These are phyloP conservation scores for Cytospora piceae DNA, from an alignment of 2,329 filamentous ascomycete genomes.

Conservation along the genomic window DNA sequence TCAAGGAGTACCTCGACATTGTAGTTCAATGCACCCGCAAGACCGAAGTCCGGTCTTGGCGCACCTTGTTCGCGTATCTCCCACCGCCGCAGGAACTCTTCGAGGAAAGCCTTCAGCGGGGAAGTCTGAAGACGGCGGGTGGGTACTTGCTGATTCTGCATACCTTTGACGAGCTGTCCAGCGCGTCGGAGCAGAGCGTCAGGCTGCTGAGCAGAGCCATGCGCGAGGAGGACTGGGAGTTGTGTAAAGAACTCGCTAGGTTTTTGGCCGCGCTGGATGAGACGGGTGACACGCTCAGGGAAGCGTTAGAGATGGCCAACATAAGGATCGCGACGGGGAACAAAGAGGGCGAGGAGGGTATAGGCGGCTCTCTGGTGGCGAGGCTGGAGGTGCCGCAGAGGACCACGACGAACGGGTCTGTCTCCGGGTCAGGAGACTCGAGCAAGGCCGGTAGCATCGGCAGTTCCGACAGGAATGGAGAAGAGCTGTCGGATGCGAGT, in stretches of 20 bases:
- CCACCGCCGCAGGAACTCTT: constrained; percentile 91
- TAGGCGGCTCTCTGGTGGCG: constrained; percentile 38
- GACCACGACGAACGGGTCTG: constrained; percentile 26
- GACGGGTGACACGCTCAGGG: constrained; percentile 76
- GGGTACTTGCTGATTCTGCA: constrained; percentile 96
- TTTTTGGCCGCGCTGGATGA: constrained; percentile 93
- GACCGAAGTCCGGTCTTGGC: constrained; percentile 93
- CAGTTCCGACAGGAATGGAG: constrained; percentile 7
- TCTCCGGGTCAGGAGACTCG: constrained; percentile 15
- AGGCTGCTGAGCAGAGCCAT: constrained; percentile 81
- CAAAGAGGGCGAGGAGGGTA: constrained; percentile 40
- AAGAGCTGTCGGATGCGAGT: constrained; percentile 5
- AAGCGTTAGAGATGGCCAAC: constrained; percentile 69
- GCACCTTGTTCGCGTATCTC: constrained; percentile 87
- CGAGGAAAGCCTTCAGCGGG: constrained; percentile 84
- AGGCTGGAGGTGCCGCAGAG: constrained; percentile 38
- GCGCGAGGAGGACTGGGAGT: constrained; percentile 86
- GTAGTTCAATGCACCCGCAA: constrained; percentile 97
- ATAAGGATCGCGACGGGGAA: constrained; percentile 39
- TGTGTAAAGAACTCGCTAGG: constrained; percentile 93
- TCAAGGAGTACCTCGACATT: constrained; percentile 88
- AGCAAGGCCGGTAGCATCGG: constrained; percentile 24
- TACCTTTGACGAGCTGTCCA: constrained; percentile 71
- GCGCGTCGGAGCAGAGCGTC: constrained; percentile 77
- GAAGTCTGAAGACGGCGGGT: constrained; percentile 89